Evolutionary conservation across 2,329 filamentous ascomycete genomes (phyloP), one percentile per base, ranked within the genome.

Genomic region (Catunica adiposa): DNA sequence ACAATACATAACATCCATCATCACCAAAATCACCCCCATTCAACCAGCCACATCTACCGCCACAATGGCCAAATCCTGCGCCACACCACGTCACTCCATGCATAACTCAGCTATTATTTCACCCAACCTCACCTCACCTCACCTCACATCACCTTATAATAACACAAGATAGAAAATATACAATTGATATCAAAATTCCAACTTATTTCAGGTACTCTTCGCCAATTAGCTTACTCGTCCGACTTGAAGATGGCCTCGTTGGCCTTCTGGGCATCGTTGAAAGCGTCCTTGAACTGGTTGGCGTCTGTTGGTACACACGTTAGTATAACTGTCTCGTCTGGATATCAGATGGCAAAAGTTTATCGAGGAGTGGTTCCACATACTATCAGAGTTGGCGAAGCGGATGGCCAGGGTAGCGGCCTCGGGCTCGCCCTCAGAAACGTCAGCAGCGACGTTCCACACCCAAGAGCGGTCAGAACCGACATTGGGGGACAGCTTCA

Each of bases 391-490:
- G 78, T 97, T 98, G 73, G 85, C 90, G 66, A 98, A 96, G 63
- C 92, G 89, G 65, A 98, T 97, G 62, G 92, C 92, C 65, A 98
- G 79, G 56, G 92, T 98, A 66, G 89, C 84, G 56, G 89, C 88
- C 78, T 98, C 92, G 61, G 92, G 86, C 75, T 96, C 90, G 60
- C 92, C 92, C 78, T 98, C 92, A 67, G 88, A 95, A 64, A 97
- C 90, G 77, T 98, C 92, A 62, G 92, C 92, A 58, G 89, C 85
- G 59, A 89, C 90, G 67, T 95, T 97, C 92, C 92, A 98, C 63
- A 98, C 92, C 92, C 92, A 98, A 75, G 86, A 94, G 70, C 92
- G 86, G 76, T 98, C 92, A 66, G 87, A 94, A 66, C 92, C 92
- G 63, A 97, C 89, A 70, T 98, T 98, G 72, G 92, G 89, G 60